Conservation (phyloP, 2,329 filamentous ascomycete genomes). For the Colletotrichum sublineola region DNA sequence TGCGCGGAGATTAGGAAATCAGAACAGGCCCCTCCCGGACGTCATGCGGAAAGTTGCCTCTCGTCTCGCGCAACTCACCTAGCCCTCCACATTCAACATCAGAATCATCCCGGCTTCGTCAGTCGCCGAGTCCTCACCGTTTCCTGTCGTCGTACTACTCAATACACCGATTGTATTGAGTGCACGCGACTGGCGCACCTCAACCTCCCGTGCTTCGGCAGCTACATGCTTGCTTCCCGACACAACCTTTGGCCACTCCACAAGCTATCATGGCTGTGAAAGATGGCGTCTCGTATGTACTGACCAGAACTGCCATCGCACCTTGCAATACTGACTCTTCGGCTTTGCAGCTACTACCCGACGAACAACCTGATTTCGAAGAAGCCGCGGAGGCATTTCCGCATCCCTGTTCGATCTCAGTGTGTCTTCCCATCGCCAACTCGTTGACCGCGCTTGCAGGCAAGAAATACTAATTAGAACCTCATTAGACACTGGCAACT, state of each 20-base stretch:
- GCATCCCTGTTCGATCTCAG: conserved; percentile 75
- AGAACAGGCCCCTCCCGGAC: conserved; percentile 39
- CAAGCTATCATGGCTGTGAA: conserved; percentile 66
- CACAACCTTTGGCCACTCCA: conserved; percentile 31
- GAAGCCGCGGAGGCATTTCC: conserved; percentile 75
- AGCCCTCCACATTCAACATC: conserved; percentile 24
- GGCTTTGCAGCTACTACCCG: conserved; percentile 67
- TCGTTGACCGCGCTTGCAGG: conserved; percentile 18
- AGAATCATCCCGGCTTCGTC: conserved; percentile 26
- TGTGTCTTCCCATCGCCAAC: conserved; percentile 48
- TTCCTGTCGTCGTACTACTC: background rate
- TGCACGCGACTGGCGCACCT: conserved; percentile 1
- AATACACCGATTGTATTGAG: conserved; percentile 1
- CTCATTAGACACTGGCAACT: conserved; percentile 83
- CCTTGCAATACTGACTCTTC: conserved; percentile 21
- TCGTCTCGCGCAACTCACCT: conserved; percentile 38
- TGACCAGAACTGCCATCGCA: conserved; percentile 1
- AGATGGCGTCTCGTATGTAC: conserved; percentile 44
- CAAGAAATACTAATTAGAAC: conserved; percentile 20
- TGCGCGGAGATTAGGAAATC: conserved; percentile 5
- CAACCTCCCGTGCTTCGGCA: conserved; percentile 13
- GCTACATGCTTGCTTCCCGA: conserved; percentile 33
- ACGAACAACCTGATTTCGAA: conserved; percentile 75
- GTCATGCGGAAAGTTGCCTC: conserved; percentile 41
- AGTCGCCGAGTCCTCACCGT: background rate